A percentile compares a stretch with the other conserved stretches of the same genome.
Evolutionary conservation across 176 grass and related monocot species (phyloP).

Genomic region (Oryza glumipatula): DNA sequence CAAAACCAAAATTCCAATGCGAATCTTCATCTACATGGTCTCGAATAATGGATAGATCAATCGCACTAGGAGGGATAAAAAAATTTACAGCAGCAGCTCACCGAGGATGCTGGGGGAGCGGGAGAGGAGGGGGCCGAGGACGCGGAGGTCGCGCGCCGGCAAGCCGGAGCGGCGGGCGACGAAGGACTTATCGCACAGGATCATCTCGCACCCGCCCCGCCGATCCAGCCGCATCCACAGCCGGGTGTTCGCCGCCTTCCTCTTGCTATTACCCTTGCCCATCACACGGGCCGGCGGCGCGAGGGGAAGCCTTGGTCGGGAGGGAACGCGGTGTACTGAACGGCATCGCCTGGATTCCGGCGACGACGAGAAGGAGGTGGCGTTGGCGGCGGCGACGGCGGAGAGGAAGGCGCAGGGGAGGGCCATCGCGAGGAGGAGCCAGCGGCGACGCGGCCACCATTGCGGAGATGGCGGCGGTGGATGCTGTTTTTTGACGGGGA

Average conservation of each 20-base stretch:
- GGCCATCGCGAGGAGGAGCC: neutral
- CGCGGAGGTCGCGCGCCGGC: constrained; percentile 59
- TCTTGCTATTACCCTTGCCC: neutral
- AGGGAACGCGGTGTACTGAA: neutral
- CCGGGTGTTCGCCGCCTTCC: constrained; percentile 50
- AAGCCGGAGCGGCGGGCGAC: constrained; percentile 58
- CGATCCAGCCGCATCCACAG: constrained; percentile 80
- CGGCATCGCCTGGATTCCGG: neutral
- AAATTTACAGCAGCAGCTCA: constrained; percentile 30
- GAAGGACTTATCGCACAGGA: constrained; percentile 64
- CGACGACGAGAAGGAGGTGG: neutral
- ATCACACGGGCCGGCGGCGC: constrained; percentile 20
- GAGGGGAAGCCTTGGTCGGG: constrained; percentile 5
- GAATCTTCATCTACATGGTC: neutral
- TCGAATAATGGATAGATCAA: neutral
- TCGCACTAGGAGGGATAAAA: neutral
- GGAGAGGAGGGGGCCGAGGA: constrained; percentile 64
- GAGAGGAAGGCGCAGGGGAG: neutral
- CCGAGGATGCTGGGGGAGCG: constrained; percentile 60
- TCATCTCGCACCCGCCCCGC: constrained; percentile 57
- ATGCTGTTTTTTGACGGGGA: neutral
- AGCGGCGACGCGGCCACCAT: neutral
- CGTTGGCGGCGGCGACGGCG: too few relatives aligned
- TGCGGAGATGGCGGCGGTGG: neutral
- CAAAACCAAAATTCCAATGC: neutral